A percentile compares a stretch with the other conserved stretches of the same genome.
Evolutionary conservation across 495 filamentous ascomycete genomes (phyloP).

Genomic region (Podospora didyma): DNA sequence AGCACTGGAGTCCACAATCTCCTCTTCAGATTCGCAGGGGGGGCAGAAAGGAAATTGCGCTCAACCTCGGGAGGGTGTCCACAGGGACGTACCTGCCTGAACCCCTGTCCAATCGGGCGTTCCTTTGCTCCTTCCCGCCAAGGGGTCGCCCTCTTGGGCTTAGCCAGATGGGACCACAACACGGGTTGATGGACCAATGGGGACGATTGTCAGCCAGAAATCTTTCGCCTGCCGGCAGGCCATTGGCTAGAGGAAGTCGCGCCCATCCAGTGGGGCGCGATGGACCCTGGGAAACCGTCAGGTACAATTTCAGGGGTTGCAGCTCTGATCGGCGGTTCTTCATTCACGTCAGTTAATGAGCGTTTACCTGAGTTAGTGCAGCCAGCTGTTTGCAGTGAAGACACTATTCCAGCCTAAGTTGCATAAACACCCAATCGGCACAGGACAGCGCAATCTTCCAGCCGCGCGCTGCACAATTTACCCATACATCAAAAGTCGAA

Average conservation of each 20-base stretch:
- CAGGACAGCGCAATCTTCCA: too few species aligned
- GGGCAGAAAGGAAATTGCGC: constrained; percentile 33
- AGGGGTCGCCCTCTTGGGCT: constrained; percentile 7
- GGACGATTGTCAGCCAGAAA: constrained; percentile 6
- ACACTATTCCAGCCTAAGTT: too few species aligned
- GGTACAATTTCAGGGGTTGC: constrained; percentile 27
- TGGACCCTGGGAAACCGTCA: constrained; percentile 12
- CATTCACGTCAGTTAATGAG: not conserved
- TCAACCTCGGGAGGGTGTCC: constrained; percentile 20
- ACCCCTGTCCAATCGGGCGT: constrained; percentile 20
- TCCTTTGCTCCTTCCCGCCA: constrained; percentile 11
- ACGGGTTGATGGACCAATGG: constrained; percentile 19
- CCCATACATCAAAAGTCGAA: too few species aligned
- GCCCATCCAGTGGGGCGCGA: constrained; percentile 9
- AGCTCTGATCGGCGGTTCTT: not conserved
- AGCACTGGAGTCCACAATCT: constrained; percentile 9
- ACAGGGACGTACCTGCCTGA: constrained; percentile 9
- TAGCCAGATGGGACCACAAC: constrained; percentile 9
- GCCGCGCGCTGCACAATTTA: too few species aligned
- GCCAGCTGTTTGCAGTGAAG: not conserved
- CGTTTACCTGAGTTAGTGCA: not conserved
- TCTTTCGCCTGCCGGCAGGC: not conserved
- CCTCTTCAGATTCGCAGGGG: constrained; percentile 21
- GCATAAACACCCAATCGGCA: too few species aligned
- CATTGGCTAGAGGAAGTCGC: constrained; percentile 18